Evolutionary conservation across 2,329 filamentous ascomycete genomes (phyloP), one percentile per base, ranked within the genome.

Genomic region (Botrytis porri): DNA sequence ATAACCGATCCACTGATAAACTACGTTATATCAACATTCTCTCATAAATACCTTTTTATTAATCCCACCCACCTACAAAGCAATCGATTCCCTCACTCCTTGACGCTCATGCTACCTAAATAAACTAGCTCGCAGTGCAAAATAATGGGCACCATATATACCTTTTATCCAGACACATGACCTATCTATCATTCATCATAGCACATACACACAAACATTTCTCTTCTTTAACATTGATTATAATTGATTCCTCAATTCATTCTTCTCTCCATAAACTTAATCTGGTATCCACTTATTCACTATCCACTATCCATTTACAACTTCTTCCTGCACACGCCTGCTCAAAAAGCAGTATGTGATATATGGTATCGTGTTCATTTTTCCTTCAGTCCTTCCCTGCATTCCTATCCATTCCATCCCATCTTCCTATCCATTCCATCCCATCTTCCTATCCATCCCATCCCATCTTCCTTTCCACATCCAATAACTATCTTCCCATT

Each of bases 311-410:
- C 12, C 66, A 61, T 70, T 32, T 61, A 37, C 37, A 32, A 61
- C 66, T 41, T 61, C 37, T 61, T 39, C 57, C 37, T 66, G 2
- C 12, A 35, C 45, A 66, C 32, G 14, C 32, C 64, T 66, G 64
- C 64, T 9, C 51, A 41, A 54, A 54, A 39, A 32, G 66, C 41
- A 61, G 29, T 32, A 45, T 43, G 51, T 32, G 37, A 45, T 70
- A 59, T 70, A 43, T 61, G 66, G 37, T 70, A 61, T 70, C 35
- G 48, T 70, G 41, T 61, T 70, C 51, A 43, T 70, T 70, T 37
- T 61, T 32, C 29, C 51, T 60, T 60, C 35, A n/a, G 9, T 18
- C 51, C 18, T n/a, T 35, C 35, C 16, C 22, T 37, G 16, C 37
- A 20, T 60, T 35, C 32, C 57, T 39, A 59, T n/a, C 32, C 5